Conservation (phyloP, 305 asterid genomes). For the Solanum hybrid region DNA sequence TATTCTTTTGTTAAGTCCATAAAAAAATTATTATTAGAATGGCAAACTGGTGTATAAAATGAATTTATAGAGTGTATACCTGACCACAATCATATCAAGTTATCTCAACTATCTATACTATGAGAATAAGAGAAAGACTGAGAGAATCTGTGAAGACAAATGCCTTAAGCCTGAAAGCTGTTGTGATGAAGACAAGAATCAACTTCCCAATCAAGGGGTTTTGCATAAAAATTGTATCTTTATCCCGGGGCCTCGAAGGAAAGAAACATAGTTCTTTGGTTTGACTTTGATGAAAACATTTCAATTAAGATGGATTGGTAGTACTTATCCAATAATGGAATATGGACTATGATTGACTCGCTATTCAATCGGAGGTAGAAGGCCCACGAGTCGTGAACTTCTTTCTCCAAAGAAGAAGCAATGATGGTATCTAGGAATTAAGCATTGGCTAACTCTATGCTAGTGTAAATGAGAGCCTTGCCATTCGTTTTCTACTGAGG, state of each 20-base stretch:
- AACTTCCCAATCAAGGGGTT: neutral
- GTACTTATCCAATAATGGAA: neutral
- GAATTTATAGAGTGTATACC: neutral
- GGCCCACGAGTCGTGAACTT: neutral
- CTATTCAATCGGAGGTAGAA: neutral
- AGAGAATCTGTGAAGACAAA: neutral
- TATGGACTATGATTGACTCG: neutral
- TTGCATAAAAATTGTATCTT: neutral
- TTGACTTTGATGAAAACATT: neutral
- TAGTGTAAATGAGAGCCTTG: neutral
- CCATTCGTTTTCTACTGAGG: neutral
- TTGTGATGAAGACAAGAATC: neutral
- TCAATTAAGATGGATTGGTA: neutral
- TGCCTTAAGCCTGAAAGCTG: neutral
- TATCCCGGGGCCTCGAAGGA: neutral
- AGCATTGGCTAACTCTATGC: neutral
- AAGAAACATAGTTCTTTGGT: neutral
- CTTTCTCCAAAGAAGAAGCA: neutral
- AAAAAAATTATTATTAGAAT: neutral
- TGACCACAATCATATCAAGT: neutral
- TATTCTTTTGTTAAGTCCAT: neutral
- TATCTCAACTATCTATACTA: neutral
- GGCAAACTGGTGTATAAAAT: neutral
- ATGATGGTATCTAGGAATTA: neutral
- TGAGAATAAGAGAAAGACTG: neutral